These are phyloP conservation scores for Pisolithus albus DNA, from an alignment of 768 basidiomycete species.

Conservation along the genomic window DNA sequence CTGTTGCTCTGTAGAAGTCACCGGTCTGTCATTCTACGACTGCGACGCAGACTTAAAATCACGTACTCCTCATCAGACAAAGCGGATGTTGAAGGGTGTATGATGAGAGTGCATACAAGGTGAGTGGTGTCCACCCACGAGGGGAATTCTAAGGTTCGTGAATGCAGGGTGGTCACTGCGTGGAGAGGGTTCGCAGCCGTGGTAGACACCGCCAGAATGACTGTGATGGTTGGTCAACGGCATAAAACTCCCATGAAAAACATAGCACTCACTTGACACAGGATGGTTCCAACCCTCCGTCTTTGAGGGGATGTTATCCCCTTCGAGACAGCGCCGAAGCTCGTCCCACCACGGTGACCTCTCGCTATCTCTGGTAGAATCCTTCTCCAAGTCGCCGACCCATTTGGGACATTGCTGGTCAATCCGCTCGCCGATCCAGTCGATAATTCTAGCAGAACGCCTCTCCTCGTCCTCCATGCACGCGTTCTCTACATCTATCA, in stretches of 20 bases:
- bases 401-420: constrained; percentile 55
- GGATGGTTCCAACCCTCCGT: constrained; percentile 86
- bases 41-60: not conserved
- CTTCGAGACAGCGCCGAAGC: constrained; percentile 66
- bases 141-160: constrained; percentile 61
- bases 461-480: constrained; percentile 75
- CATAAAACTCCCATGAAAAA: constrained; percentile 5
- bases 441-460: constrained; percentile 72
- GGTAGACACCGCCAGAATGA: constrained; percentile 78
- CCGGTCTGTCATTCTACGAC: constrained; percentile 6
- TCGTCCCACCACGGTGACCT: constrained; percentile 88
- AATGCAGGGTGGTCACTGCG: constrained; percentile 68
- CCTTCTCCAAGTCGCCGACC: constrained; percentile 58
- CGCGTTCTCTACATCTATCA: constrained; percentile 63
- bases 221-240: constrained; percentile 32
- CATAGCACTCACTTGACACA: constrained; percentile 52
- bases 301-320: constrained; percentile 65
- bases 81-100: constrained; percentile 64
- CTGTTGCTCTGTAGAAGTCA: constrained; percentile 47
- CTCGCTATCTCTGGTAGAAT: constrained; percentile 32
- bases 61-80: constrained; percentile 78
- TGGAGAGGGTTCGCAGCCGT: constrained; percentile 76
- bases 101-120: constrained; percentile 68
- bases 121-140: constrained; percentile 73
- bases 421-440: constrained; percentile 79